phyloP scores from a whole-genome alignment of 2,329 filamentous ascomycete genomes.

The Cyphellophora europaea region DNA sequence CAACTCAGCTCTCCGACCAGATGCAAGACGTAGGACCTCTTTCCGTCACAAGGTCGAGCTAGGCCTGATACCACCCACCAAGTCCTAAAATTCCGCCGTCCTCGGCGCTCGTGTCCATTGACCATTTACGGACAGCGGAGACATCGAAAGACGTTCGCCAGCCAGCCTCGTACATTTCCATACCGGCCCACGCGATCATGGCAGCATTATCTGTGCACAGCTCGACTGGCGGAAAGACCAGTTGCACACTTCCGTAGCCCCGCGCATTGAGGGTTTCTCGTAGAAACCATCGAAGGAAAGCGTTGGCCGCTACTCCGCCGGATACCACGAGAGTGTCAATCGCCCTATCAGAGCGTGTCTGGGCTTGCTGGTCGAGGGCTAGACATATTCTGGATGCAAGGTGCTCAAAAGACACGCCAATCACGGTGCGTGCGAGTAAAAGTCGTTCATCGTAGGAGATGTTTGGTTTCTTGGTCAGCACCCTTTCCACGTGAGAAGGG shows the following conservation, averaged over 20 bases:
- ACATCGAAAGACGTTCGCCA: constrained; percentile 56
- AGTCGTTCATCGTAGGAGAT: constrained; percentile 47
- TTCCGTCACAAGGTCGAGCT: too few species aligned
- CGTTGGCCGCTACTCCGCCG: constrained; percentile 83
- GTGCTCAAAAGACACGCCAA: constrained; percentile 82
- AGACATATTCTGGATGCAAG: constrained; percentile 65
- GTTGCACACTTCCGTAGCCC: constrained; percentile 50
- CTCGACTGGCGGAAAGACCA: constrained; percentile 65
- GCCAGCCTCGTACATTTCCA: constrained; percentile 83
- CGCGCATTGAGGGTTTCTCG: constrained; percentile 54
- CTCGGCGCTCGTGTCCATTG: constrained; percentile 52
- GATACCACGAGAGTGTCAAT: constrained; percentile 66
- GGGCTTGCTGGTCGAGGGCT: constrained; percentile 42
- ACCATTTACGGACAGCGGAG: constrained; percentile 60
- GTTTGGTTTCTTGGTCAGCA: constrained; percentile 19
- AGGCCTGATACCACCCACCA: constrained; percentile 38
- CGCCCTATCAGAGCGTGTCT: constrained; percentile 14
- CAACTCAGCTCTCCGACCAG: too few species aligned
- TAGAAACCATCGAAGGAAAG: constrained; percentile 62
- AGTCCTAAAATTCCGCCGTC: constrained; percentile 61
- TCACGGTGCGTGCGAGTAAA: constrained; percentile 60
- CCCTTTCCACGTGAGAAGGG: constrained; percentile 52
- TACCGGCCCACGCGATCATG: constrained; percentile 91
- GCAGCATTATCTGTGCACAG: constrained; percentile 93
- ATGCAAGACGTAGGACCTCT: too few species aligned